Evolutionary conservation across 208 protist species (phyloP), one percentile per base, ranked within the genome.

Genomic region (Leishmania lainsoni): DNA sequence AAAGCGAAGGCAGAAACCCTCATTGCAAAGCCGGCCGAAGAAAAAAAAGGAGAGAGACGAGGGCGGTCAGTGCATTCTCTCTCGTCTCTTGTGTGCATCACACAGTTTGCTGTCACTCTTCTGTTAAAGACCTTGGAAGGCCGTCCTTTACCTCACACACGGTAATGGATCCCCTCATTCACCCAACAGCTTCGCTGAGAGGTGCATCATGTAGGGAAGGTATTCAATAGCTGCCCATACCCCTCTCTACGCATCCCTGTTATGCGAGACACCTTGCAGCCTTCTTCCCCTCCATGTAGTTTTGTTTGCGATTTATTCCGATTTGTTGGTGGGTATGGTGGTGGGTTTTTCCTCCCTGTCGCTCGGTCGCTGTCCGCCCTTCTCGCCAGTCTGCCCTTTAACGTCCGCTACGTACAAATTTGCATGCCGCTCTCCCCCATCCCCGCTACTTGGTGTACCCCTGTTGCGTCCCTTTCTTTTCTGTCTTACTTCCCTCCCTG

Each of bases 251-350:
- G 26, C 12, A 73, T 32, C 29, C 14, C 5, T 78, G 65, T 76
- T 49, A n/a, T 76, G 22, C n/a, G 75, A 65, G 9, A 16, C 20
- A 51, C 42, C 58, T 75, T 61, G 26, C 75, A 58, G 22, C 76
- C 26, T 84, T 68, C 72, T 22, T 79, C 42, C 49, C 80, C 80
- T 84, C 51, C 22, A 71, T 80, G 26, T 32, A 63, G 26, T 29
- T 32, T 63, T 63, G 5, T 63, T 63, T 63, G 0, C 29, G 29
- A 63, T 32, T 3, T 17, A 32, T 63, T 26, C 56, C 56, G 56
- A 9, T 16, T 61, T 61, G 56, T 61, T 61, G 56, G 56, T 61
- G 56, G 20, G 56, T 4, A 61, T 26, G 22, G 56, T 45, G 42
- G 42, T 45, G 42, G 42, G 42, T 4, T 45, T 45, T 45, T 3